Evolutionary conservation across 2,329 filamentous ascomycete species (phyloP).

Genomic region (Fusarium solani-melongenae): DNA sequence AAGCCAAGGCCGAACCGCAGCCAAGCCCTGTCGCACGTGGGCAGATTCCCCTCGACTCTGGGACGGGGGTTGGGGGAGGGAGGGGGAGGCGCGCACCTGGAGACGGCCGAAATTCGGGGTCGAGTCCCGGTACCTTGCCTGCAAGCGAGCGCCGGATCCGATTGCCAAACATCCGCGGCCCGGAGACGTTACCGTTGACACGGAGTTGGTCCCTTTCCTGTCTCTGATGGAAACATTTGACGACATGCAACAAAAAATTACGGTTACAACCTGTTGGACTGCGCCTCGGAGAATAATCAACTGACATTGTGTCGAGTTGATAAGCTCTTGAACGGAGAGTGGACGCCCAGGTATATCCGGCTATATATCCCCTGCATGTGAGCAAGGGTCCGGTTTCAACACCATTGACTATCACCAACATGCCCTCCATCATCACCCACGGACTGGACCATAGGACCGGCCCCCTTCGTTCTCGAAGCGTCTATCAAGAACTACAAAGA

Average conservation of each 20-base stretch:
- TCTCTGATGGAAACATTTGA: not conserved
- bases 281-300: conserved; percentile 1
- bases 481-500: not conserved
- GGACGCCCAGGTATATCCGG: conserved; percentile 11
- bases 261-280: not conserved
- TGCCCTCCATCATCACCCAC: not conserved
- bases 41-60: conserved; percentile 3
- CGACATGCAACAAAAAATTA: not conserved
- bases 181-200: conserved; percentile 4
- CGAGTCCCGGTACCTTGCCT: conserved; percentile 5
- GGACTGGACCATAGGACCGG: not conserved
- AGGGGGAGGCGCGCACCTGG: not conserved
- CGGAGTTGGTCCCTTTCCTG: not conserved
- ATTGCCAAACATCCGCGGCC: not conserved
- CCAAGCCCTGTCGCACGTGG: conserved; percentile 45
- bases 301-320: conserved; percentile 4
- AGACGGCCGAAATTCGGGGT: conserved; percentile 1
- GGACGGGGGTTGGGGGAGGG: not conserved
- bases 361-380: conserved; percentile 16
- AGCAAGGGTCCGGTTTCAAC: conserved; percentile 16
- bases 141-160: conserved; percentile 6
- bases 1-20: conserved; percentile 28
- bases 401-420: conserved; percentile 16
- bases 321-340: conserved; percentile 13
- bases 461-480: not conserved